Evolutionary conservation across 495 filamentous ascomycete species (phyloP).

Genomic region (Aspergillus conjunctus): DNA sequence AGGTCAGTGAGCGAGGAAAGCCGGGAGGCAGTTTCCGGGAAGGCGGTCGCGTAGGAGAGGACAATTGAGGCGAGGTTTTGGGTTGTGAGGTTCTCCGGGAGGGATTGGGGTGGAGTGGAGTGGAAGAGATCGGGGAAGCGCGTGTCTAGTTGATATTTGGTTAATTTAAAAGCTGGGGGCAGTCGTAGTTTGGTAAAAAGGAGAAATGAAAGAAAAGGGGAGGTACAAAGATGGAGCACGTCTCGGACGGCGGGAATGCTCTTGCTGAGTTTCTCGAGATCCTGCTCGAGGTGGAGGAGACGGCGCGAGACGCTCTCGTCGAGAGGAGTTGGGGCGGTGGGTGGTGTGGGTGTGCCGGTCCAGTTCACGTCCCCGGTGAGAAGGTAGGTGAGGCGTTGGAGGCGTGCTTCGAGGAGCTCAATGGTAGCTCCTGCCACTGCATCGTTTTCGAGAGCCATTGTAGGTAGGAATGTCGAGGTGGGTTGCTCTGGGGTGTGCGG

Average conservation of each 20-base stretch:
- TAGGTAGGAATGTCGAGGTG: slow-evolving; percentile 10
- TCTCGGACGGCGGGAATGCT: slow-evolving; percentile 52
- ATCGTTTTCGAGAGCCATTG: slow-evolving; percentile 43
- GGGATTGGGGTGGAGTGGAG: slow-evolving; percentile 35
- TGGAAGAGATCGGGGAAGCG: slow-evolving; percentile 62
- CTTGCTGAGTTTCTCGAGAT: slow-evolving; percentile 51
- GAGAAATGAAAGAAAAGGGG: not conserved
- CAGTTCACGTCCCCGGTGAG: slow-evolving; percentile 61
- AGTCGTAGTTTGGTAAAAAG: not conserved
- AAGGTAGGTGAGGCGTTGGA: slow-evolving; percentile 72
- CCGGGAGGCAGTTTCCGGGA: slow-evolving; percentile 74
- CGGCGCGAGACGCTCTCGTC: slow-evolving; percentile 54
- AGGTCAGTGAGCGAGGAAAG: slow-evolving; percentile 79
- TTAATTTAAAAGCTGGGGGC: not conserved
- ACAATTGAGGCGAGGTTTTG: slow-evolving; percentile 64
- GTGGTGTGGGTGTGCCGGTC: slow-evolving; percentile 44
- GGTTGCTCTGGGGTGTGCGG: slow-evolving; percentile 5
- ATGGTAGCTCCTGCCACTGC: slow-evolving; percentile 59
- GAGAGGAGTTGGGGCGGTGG: slow-evolving; percentile 38
- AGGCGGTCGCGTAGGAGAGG: slow-evolving; percentile 71
- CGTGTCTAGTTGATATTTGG: slow-evolving; percentile 48
- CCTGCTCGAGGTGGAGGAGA: slow-evolving; percentile 65
- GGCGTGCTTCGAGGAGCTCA: slow-evolving; percentile 73
- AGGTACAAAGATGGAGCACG: slow-evolving; percentile 51
- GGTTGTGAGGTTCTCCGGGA: slow-evolving; percentile 48